Base-by-base conservation (phyloP, 257 asterid species). In the Jasminum sambac region DNA sequence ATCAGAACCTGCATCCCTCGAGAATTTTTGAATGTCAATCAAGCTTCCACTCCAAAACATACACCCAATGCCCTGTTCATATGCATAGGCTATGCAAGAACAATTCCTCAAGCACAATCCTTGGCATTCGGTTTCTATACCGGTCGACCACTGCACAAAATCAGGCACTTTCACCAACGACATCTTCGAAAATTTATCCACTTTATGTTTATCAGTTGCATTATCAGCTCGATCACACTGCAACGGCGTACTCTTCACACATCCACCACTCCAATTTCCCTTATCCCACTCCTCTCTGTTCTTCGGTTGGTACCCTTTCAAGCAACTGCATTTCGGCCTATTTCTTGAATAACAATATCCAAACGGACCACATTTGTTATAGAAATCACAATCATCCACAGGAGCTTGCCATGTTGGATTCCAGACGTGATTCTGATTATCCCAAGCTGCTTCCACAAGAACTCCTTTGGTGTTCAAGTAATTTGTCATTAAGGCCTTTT, bases 121-220 rank as follows among this genome's bases (percentile, higher is more conserved):
- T 34, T 42, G 70, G 57, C 92, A 84, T 36, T 69, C 77, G 0
- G 79, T 74, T 41, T 80, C 72, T 13, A 10, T 19, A 16, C 71
- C 71, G 0, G 80, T 38, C 11, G 66, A 43, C 76, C 71, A 69
- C 60, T 72, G 60, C 68, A 72, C 67, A 4, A 77, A 74, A 68
- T 87, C 88, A 0, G 90, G 93, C 46, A 87, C 78, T 57, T 83
- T 85, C 1, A 85, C 63, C 6, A 38, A 46, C 42, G 60, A 43
- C 14, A 85, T 41, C 84, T 62, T 75, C 34, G 21, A 17, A 70
- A 83, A 87, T 17, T 80, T 76, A 68, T 85, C 90, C 25, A 17
- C 74, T 38, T 78, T 60, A 9, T 66, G 39, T 39, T 67, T 68
- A 39, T 78, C 83, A 19, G 63, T 11, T 11, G 78, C 72, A 30